These are phyloP conservation scores for Ulota crispa DNA, from an alignment of 225 moss, liverwort and hornwort species.

Conservation along the genomic window DNA sequence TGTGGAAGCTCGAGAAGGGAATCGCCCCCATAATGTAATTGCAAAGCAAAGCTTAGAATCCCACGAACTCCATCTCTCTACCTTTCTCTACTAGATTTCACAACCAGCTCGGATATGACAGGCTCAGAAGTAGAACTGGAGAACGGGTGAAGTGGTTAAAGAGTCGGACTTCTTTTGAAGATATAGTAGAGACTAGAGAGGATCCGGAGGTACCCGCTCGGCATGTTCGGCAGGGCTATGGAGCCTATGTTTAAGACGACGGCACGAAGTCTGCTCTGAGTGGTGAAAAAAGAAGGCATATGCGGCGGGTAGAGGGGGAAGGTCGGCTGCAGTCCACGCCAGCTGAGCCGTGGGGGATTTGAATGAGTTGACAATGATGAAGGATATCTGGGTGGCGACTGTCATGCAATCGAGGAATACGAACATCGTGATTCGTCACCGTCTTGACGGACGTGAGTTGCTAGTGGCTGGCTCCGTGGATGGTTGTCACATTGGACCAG, in stretches of 20 bases:
- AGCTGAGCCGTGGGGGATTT: not conserved
- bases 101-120: not conserved
- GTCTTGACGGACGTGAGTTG: not conserved
- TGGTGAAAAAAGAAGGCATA: not conserved
- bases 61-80: not conserved
- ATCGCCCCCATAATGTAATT: slow-evolving; percentile 1
- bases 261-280: not conserved
- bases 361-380: not conserved
- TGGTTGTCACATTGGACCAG: no score
- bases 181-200: not conserved
- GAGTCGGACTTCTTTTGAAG: not conserved
- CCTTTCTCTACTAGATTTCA: not conserved
- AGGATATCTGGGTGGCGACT: not conserved
- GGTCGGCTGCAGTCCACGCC: not conserved
- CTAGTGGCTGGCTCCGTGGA: no score
- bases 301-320: slow-evolving; percentile 18
- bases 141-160: no score
- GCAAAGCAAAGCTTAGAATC: not conserved
- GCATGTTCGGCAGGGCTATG: no score
- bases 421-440: not conserved
- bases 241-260: not conserved
- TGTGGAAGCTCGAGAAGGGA: not conserved
- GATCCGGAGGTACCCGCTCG: not conserved
- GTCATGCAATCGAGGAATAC: not conserved
- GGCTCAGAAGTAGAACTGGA: no score